Base-by-base conservation (phyloP, 2,329 filamentous ascomycete species). In the Triangularia setosa region DNA sequence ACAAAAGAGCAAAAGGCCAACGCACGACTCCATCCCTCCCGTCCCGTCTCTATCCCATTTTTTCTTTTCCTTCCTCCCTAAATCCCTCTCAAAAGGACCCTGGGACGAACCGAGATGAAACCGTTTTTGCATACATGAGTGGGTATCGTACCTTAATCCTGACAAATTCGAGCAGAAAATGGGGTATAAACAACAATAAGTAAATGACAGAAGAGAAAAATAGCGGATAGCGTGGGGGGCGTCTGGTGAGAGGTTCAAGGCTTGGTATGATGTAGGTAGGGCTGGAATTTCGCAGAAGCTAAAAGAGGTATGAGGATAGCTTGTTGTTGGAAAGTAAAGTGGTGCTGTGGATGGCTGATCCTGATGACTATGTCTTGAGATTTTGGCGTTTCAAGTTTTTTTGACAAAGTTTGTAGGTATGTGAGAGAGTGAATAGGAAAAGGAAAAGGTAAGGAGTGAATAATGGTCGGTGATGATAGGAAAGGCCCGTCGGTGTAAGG, bases 381-480 rank as follows among this genome's bases (percentile, higher is more conserved):
- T 61, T 68, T 68, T 64, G 33, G 1, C 28, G 27, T 52, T 67
- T 68, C 65, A 65, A 67, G 62, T 65, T 63, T 54, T 59, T 58
- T 65, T 62, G 16, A 11, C 53, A 28, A 14, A 12, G 44, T 58
- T 60, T 21, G 52, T 18, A 18, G 44, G 61, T 30, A 40, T 25
- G 14, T 44, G 33, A 40, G 11, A 58, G 14, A n/a, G 24, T 33
- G 7, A 58, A 60, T 68, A 68, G 67, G 69, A 72, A 74, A 54
- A 48, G 58, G 52, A 54, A 8, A 12, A 6, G 35, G 48, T 65
- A 70, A 70, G 3, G 73, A 75, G 65, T 35, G 73, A 73, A 73
- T 72, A 18, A 12, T 60, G 71, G 72, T 75, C 69, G 69, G 72
- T 75, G 16, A 6, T 23, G 25, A 33, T 53, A 58, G 12, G 61